Evolutionary conservation across 768 basidiomycete species (phyloP).

Genomic region (Russula dissimulans): DNA sequence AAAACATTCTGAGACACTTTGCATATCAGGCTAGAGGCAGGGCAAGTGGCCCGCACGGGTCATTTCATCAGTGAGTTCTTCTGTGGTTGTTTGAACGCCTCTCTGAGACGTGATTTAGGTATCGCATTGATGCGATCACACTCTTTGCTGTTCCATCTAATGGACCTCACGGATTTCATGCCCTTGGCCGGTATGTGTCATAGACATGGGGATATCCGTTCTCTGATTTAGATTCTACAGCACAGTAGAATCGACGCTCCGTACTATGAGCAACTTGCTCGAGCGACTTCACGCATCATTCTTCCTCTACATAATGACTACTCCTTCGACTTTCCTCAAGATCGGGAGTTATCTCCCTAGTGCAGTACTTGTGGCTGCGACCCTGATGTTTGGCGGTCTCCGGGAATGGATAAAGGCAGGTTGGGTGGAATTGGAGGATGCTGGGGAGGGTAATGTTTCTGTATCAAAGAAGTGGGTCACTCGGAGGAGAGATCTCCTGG

Average conservation of each 20-base stretch:
- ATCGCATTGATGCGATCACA: slow-evolving; percentile 90
- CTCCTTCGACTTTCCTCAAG: slow-evolving; percentile 64
- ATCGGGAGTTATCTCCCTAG: slow-evolving; percentile 89
- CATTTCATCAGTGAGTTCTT: slow-evolving; percentile 66
- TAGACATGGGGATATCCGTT: neutral
- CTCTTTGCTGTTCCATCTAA: slow-evolving; percentile 78
- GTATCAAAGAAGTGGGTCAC: slow-evolving; percentile 31
- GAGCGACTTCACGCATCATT: slow-evolving; percentile 96
- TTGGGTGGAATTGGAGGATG: slow-evolving; percentile 32
- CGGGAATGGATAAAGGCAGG: slow-evolving; percentile 59
- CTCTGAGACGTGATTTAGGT: slow-evolving; percentile 39
- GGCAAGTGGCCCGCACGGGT: slow-evolving; percentile 82
- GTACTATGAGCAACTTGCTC: slow-evolving; percentile 88
- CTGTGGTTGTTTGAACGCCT: neutral
- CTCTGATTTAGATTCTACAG: slow-evolving; percentile 30
- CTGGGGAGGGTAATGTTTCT: neutral
- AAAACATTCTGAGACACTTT: slow-evolving; percentile 62
- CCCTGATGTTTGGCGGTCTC: slow-evolving; percentile 80
- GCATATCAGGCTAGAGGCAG: slow-evolving; percentile 68
- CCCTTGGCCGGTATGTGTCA: slow-evolving; percentile 67
- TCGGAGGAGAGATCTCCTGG: slow-evolving; percentile 46
- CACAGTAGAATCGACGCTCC: slow-evolving; percentile 76
- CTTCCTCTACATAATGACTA: slow-evolving; percentile 85
- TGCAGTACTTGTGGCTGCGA: slow-evolving; percentile 72
- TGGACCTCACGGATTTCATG: slow-evolving; percentile 93